Evolutionary conservation across 1,284 basidiomycete species (phyloP).

Genomic region (Cutaneotrichosporon sp.): DNA sequence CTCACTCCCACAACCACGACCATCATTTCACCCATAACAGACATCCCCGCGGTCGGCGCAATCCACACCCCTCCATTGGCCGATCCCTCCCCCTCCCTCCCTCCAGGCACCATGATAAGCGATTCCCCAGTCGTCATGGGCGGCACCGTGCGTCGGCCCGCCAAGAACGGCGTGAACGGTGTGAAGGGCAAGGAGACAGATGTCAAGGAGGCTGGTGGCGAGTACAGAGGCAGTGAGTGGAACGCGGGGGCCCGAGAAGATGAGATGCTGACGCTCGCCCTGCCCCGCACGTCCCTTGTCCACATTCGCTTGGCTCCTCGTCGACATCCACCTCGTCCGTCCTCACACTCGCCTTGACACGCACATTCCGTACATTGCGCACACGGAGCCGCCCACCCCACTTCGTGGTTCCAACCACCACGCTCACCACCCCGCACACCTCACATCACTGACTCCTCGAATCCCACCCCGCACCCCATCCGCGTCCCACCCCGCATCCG

Average conservation of each 20-base stretch:
- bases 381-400: too few species aligned
- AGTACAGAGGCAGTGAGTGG: conserved; percentile 15
- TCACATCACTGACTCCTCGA: too few species aligned
- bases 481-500: background rate
- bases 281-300: too few species aligned
- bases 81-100: too few species aligned
- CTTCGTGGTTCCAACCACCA: too few species aligned
- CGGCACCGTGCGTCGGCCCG: background rate
- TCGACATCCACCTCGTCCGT: too few species aligned
- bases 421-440: too few species aligned
- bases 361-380: too few species aligned
- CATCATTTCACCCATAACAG: background rate
- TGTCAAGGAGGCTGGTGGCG: background rate
- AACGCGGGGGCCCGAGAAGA: background rate
- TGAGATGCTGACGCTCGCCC: background rate
- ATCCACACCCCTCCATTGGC: background rate
- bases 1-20: too few species aligned
- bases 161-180: too few species aligned
- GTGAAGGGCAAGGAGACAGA: background rate
- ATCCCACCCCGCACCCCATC: background rate
- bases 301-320: background rate
- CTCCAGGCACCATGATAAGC: background rate
- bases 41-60: background rate
- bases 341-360: background rate
- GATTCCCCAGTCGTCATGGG: background rate